Evolutionary conservation across 371 early-diverging fungal species (phyloP), one percentile per base, ranked within the genome.

Genomic region (Lichtheimia ornata): DNA sequence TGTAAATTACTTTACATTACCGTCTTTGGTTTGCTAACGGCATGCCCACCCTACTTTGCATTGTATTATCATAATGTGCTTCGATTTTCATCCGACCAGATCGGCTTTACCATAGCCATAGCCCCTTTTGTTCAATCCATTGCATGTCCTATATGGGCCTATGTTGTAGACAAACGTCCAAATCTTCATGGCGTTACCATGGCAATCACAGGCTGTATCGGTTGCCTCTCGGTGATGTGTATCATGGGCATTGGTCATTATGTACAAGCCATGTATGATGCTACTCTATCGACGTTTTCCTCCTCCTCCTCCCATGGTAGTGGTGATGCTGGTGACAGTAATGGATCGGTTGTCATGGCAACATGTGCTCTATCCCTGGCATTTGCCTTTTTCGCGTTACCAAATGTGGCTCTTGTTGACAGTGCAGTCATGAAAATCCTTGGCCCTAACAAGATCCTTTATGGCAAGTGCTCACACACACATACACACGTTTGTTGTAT

Each of bases 371-470:
- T 80, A 27, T 70, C 74, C 0, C 60, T 74, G 9, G 59, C 67
- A 2, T 73, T 74, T 66, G 77, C 77, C 11, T 74, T 77, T 53
- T 76, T 76, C 42, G 67, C 77, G 4, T 49, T 77, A 18, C 79
- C 79, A 30, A 73, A 73, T 61, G 66, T 70, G 25, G 66, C 80
- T 14, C 62, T 80, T 22, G 77, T 80, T 3, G 80, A 80, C 54
- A 77, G 77, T 56, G 80, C 77, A 3, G 80, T 80, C 49, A 72
- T 80, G 72, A 80, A 80, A 40, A 74, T 76, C 22, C 59, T 80
- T n/a, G 80, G 80, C 3, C 72, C 77, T 5, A 68, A 79, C 61
- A 79, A 79, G 47, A 67, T 79, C 11, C 52, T 79, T 17, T 79
- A 79, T 56, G 80, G 80, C 70, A 76, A 53, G 50, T 50, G 42